These are phyloP conservation scores for Trichophyton rubrum DNA, from an alignment of 2,329 filamentous ascomycete genomes.

Conservation along the genomic window DNA sequence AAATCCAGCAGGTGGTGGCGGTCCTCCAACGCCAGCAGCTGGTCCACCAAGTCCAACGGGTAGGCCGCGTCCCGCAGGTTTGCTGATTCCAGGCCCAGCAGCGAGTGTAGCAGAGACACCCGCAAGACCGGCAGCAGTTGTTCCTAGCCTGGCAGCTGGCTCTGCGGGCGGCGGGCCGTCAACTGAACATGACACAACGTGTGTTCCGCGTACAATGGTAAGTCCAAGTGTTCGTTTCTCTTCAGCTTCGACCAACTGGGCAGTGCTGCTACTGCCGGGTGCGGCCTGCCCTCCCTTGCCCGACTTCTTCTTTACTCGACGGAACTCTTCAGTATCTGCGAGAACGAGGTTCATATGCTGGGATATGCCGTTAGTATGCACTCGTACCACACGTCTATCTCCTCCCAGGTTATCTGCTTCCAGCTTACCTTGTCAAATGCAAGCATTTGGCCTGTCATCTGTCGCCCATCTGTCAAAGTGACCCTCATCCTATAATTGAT, in stretches of 20 bases:
- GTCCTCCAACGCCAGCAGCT: slow-evolving; percentile 73
- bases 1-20: slow-evolving; percentile 50
- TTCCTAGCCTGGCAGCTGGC: slow-evolving; percentile 76
- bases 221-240: slow-evolving; percentile 96
- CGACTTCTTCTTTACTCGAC: slow-evolving; percentile 74
- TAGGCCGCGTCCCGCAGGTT: slow-evolving; percentile 75
- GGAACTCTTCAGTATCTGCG: slow-evolving; percentile 96
- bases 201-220: slow-evolving; percentile 84
- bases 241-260: slow-evolving; percentile 67
- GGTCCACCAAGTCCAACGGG: slow-evolving; percentile 79
- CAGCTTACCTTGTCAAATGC: slow-evolving; percentile 80
- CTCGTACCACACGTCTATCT: not conserved
- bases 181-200: slow-evolving; percentile 88
- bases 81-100: slow-evolving; percentile 77
- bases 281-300: slow-evolving; percentile 49
- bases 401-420: not conserved
- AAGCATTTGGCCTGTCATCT: slow-evolving; percentile 96
- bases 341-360: slow-evolving; percentile 99
- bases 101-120: slow-evolving; percentile 53
- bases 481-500: slow-evolving; percentile 99
- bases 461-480: slow-evolving; percentile 84
- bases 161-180: slow-evolving; percentile 93
- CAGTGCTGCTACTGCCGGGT: slow-evolving; percentile 38
- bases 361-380: not conserved
- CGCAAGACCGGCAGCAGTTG: slow-evolving; percentile 53